Evolutionary conservation across 306 rosid genomes (phyloP), one percentile per base, ranked within the genome.

Genomic region (Mucuna pruriens): DNA sequence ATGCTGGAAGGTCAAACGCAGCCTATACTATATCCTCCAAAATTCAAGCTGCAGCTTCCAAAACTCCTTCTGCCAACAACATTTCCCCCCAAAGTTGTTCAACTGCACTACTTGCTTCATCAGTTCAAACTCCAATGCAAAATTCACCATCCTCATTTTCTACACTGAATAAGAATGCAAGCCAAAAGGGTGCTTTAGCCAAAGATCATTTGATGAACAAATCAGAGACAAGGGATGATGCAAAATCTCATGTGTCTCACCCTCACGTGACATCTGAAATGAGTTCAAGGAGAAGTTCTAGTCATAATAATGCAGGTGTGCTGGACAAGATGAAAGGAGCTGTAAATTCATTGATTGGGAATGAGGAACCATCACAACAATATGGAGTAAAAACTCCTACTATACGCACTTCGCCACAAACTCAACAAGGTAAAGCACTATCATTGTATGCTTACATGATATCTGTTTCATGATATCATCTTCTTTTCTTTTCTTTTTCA

Each of bases 241-340:
- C 86, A 64, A 88, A 65, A 75, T 91, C 92, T 40, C n/a, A n/a
- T n/a, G 85, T 77, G n/a, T 91, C 94, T 51, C 89, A 79, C 25
- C 91, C 81, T 38, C 52, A 42, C 36, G 84, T 87, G 36, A 38
- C 3, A 78, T 85, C 87, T 7, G 91, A 86, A 36, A 76, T 82
- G 36, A 86, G 84, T 83, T 89, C 92, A 1, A 70, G 63, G 55
- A 90, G 20, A 85, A 16, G 33, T 68, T 71, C 90, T 7, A 68
- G 83, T n/a, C n/a, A n/a, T n/a, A n/a, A n/a, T 2, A 80, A 82
- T 63, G 52, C 15, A 2, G 88, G 97, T 52, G 86, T 95, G 46
- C 85, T 93, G 48, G 93, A 88, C 58, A 93, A 85, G 84, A 82
- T 95, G 79, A 93, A 44, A 84, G 96, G 88, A 71, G 96, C 94